Percentiles rank a stretch among this genome's conserved stretches.
Conservation (phyloP, 768 basidiomycete genomes). For the Tylopilus felleus region DNA sequence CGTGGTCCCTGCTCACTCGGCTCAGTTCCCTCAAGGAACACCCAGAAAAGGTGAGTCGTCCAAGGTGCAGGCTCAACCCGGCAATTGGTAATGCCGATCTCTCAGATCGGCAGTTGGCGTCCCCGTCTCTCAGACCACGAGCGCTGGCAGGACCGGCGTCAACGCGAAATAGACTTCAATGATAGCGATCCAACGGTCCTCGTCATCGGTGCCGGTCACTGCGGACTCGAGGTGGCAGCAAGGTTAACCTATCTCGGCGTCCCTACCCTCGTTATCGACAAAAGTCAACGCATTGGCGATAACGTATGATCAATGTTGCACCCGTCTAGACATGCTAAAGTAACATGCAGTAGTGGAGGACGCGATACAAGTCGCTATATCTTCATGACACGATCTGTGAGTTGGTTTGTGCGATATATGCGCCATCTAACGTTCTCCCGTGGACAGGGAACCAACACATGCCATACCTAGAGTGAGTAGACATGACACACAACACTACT, state of each 20-base stretch:
- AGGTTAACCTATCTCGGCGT: constrained; percentile 57
- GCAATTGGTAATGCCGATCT: neutral
- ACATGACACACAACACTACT: neutral
- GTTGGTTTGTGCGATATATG: constrained; percentile 20
- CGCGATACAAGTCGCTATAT: constrained; percentile 52
- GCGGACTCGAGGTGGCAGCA: constrained; percentile 61
- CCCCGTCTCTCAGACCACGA: constrained; percentile 41
- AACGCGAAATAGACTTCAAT: constrained; percentile 41
- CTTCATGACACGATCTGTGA: constrained; percentile 51
- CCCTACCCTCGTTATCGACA: constrained; percentile 51
- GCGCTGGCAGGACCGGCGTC: constrained; percentile 48
- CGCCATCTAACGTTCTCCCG: neutral
- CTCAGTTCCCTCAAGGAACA: constrained; percentile 52
- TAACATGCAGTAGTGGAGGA: constrained; percentile 40
- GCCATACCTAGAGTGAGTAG: constrained; percentile 50
- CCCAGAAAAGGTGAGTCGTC: constrained; percentile 40
- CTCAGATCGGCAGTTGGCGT: constrained; percentile 38
- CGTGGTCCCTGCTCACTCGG: too few relatives aligned
- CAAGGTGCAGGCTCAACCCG: neutral
- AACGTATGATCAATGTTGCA: constrained; percentile 19
- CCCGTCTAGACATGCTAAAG: neutral
- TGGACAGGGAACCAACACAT: constrained; percentile 47
- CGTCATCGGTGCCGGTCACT: constrained; percentile 62
- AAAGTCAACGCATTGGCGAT: constrained; percentile 48
- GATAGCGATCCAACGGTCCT: constrained; percentile 53